Conservation (phyloP, 495 filamentous ascomycete species). For the Penicillium daleae region DNA sequence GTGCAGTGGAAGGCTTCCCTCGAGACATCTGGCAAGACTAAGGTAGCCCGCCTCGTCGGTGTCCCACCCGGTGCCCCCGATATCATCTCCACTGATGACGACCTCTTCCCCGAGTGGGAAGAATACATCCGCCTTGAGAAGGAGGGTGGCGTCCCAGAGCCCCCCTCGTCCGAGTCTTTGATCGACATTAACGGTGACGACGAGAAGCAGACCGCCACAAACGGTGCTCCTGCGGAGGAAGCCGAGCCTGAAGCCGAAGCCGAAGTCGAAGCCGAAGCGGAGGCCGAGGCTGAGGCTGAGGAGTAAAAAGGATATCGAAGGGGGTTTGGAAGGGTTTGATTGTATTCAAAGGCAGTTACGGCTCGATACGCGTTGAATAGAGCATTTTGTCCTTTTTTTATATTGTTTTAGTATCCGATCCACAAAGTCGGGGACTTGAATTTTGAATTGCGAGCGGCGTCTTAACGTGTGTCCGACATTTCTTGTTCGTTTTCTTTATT, state of each 20-base stretch:
- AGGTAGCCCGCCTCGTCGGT: slow-evolving; percentile 79
- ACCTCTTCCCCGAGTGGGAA: slow-evolving; percentile 95
- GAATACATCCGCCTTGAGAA: slow-evolving; percentile 83
- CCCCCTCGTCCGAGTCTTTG: slow-evolving; percentile 48
- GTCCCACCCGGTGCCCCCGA: slow-evolving; percentile 66
- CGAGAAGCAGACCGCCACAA: slow-evolving; percentile 36
- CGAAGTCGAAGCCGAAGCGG: slow-evolving; percentile 24
- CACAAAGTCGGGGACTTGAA: slow-evolving; percentile 23
- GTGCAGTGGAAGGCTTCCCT: slow-evolving; percentile 77
- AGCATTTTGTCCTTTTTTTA: slow-evolving; percentile 22
- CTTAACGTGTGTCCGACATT: slow-evolving; percentile 38
- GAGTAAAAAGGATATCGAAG: slow-evolving; percentile 29
- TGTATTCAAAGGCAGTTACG: slow-evolving; percentile 24
- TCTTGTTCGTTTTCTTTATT: slow-evolving; percentile 4
- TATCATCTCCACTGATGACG: slow-evolving; percentile 71
- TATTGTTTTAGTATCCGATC: slow-evolving; percentile 20
- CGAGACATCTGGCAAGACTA: slow-evolving; percentile 78
- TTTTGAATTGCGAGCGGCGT: slow-evolving; percentile 38
- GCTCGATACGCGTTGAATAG: slow-evolving; percentile 29
- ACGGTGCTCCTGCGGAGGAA: slow-evolving; percentile 41
- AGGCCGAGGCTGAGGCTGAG: slow-evolving; percentile 26
- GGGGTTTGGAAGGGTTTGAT: slow-evolving; percentile 20
- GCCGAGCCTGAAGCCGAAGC: slow-evolving; percentile 23
- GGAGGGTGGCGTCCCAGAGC: slow-evolving; percentile 55
- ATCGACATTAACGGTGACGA: slow-evolving; percentile 52